Percentiles rank a stretch among this genome's conserved stretches.
Conservation (phyloP, 1,284 basidiomycete species). For the Ceratobasidium sp. region DNA sequence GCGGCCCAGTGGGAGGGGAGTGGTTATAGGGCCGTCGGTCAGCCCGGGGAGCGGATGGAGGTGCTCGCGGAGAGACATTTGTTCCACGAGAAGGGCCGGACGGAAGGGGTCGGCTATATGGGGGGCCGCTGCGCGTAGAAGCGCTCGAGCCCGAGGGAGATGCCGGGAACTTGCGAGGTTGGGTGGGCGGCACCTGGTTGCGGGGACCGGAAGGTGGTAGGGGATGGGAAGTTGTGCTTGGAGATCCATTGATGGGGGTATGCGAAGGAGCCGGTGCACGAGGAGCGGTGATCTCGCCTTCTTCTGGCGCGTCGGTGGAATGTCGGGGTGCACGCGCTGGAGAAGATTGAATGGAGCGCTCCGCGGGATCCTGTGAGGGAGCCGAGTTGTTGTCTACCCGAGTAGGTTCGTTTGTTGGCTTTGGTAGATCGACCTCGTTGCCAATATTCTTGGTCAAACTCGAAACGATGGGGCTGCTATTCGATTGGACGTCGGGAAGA, state of each 20-base stretch:
- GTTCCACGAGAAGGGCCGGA: slow-evolving; percentile 17
- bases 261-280: slow-evolving; percentile 7
- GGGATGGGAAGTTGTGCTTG: not conserved
- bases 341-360: not conserved
- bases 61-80: slow-evolving; percentile 24
- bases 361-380: not conserved
- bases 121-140: not conserved
- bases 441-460: too few species aligned
- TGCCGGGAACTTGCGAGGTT: slow-evolving; percentile 27
- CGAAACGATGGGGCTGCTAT: too few species aligned
- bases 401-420: not conserved
- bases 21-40: slow-evolving; percentile 21
- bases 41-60: slow-evolving; percentile 25
- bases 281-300: slow-evolving; percentile 27
- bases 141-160: slow-evolving; percentile 25
- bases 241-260: slow-evolving; percentile 23
- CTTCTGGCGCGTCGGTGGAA: slow-evolving; percentile 21
- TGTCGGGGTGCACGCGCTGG: slow-evolving; percentile 5
- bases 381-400: not conserved
- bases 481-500: too few species aligned
- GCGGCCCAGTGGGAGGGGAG: slow-evolving; percentile 25
- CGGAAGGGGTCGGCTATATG: slow-evolving; percentile 6
- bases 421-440: slow-evolving; percentile 8
- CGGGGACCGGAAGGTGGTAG: slow-evolving; percentile 15
- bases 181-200: slow-evolving; percentile 20